Conservation (phyloP, 2,329 filamentous ascomycete genomes). For the Curvularia verruculosa region DNA sequence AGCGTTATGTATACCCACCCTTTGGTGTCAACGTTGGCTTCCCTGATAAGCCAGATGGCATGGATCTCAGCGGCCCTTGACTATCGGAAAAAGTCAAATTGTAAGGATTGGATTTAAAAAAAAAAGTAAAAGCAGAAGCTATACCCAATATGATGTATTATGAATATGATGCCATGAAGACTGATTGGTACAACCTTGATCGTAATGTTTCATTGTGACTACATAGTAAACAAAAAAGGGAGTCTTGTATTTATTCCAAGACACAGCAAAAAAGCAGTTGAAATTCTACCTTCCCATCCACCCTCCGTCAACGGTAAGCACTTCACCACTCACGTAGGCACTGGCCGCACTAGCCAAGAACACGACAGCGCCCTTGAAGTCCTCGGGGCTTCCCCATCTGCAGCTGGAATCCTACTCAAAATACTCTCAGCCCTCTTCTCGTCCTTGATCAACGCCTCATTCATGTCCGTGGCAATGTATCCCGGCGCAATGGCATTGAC, state of each 20-base stretch:
- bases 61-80: slow-evolving; percentile 45
- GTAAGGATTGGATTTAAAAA: slow-evolving; percentile 9
- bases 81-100: slow-evolving; percentile 13
- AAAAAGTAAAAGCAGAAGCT: slow-evolving; percentile 14
- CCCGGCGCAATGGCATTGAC: slow-evolving; percentile 91
- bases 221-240: background rate
- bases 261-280: background rate
- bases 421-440: slow-evolving; percentile 73
- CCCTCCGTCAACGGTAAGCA: slow-evolving; percentile 84
- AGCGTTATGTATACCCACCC: slow-evolving; percentile 56
- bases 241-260: too few relatives aligned
- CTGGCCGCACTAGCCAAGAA: slow-evolving; percentile 79
- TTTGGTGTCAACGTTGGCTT: slow-evolving; percentile 59
- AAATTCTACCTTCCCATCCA: slow-evolving; percentile 80
- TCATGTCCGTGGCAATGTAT: slow-evolving; percentile 96
- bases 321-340: slow-evolving; percentile 80
- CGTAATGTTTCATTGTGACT: background rate
- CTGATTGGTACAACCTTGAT: background rate
- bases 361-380: slow-evolving; percentile 84
- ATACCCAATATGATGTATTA: slow-evolving; percentile 17
- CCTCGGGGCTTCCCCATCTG: slow-evolving; percentile 81
- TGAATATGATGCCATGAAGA: background rate
- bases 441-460: slow-evolving; percentile 78
- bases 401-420: slow-evolving; percentile 79
- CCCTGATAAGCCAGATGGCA: slow-evolving; percentile 54